These are phyloP conservation scores for Podaxis mareebaensis DNA, from an alignment of 768 basidiomycete species.

Conservation along the genomic window DNA sequence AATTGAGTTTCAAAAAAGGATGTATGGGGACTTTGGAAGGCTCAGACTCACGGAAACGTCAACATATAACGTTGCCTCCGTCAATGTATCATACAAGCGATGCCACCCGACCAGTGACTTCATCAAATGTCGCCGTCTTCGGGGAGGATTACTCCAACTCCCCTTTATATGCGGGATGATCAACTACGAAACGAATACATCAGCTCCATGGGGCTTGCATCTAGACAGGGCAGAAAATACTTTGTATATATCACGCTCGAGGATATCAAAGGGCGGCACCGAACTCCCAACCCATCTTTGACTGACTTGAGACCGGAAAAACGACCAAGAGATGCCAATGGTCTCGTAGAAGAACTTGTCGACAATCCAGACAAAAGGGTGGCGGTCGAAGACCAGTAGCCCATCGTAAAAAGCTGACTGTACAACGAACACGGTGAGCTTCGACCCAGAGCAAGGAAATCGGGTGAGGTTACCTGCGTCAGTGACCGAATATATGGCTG, in stretches of 20 bases:
- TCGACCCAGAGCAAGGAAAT: not conserved
- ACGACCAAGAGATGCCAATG: conserved; percentile 51
- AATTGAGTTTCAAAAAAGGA: conserved; percentile 9
- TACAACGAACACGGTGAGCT: conserved; percentile 14
- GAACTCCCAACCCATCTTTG: conserved; percentile 38
- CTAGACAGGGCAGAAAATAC: conserved; percentile 24
- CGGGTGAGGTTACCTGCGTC: conserved; percentile 48
- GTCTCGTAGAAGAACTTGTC: conserved; percentile 68
- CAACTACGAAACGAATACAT: conserved; percentile 39
- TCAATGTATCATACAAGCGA: conserved; percentile 50
- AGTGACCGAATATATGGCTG: conserved; percentile 65
- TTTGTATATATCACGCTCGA: conserved; percentile 45
- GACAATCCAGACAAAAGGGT: conserved; percentile 53
- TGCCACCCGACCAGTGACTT: conserved; percentile 71
- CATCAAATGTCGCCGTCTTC: conserved; percentile 64
- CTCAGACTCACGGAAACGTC: conserved; percentile 28
- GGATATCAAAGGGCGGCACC: conserved; percentile 36
- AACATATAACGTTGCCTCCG: conserved; percentile 32
- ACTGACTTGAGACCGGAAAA: conserved; percentile 30
- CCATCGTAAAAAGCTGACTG: conserved; percentile 64
- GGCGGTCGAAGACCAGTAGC: conserved; percentile 50
- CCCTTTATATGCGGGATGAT: conserved; percentile 59
- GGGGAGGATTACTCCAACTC: conserved; percentile 67
- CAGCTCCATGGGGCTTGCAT: conserved; percentile 9
- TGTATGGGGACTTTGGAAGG: not conserved